A percentile compares a stretch with the other conserved stretches of the same genome.
phyloP scores from a whole-genome alignment of 108 stramenopile genomes.

The Schizochytrium sp. region DNA sequence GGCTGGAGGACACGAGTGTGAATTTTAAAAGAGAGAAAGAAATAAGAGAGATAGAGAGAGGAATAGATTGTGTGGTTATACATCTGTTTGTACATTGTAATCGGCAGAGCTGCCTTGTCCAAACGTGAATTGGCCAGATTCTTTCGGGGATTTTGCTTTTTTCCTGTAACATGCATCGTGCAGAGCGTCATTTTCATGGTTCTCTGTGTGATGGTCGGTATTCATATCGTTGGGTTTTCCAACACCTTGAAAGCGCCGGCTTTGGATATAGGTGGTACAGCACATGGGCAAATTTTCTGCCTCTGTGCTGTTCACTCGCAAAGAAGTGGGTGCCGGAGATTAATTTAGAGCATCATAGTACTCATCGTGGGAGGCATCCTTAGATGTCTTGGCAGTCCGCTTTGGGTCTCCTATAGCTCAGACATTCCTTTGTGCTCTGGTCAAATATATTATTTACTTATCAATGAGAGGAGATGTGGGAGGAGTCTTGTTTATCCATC shows the following conservation, averaged over 20 bases:
- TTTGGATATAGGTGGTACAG: not conserved
- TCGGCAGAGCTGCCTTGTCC: no score
- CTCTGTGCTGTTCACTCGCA: not conserved
- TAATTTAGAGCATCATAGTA: slow-evolving; percentile 13
- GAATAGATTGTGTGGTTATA: no score
- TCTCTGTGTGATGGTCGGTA: not conserved
- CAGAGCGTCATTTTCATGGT: not conserved
- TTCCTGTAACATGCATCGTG: no score
- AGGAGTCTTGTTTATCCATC: not conserved
- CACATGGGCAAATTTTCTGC: not conserved
- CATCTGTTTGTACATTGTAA: no score
- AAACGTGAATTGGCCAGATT: no score
- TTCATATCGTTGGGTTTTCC: slow-evolving; percentile 24
- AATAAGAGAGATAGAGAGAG: no score
- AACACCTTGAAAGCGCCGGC: not conserved
- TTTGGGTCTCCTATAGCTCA: slow-evolving; percentile 48
- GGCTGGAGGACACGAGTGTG: not conserved
- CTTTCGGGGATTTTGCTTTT: no score
- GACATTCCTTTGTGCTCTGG: not conserved
- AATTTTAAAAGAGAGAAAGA: not conserved
- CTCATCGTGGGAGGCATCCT: not conserved
- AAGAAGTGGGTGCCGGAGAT: not conserved
- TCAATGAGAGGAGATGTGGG: not conserved
- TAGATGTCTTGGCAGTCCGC: slow-evolving; percentile 12
- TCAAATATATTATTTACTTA: not conserved